Conservation (phyloP, 176 grass and related monocot genomes). For the Musa itinerans region DNA sequence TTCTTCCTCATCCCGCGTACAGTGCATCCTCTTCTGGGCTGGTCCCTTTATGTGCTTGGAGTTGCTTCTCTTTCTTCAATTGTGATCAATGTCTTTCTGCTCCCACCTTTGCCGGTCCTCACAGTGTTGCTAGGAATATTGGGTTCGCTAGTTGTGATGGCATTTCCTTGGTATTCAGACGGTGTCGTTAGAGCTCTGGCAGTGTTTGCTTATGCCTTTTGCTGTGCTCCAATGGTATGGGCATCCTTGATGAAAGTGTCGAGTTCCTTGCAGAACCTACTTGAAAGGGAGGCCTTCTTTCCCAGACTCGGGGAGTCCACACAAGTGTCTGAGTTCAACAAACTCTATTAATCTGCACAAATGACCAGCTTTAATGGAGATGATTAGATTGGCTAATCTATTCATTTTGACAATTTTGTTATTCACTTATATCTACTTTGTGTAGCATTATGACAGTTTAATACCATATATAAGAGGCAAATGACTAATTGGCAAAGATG, state of each 20-base stretch:
- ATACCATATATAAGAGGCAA: neutral
- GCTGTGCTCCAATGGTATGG: slow-evolving; percentile 59
- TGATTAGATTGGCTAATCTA: neutral
- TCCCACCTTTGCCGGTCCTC: slow-evolving; percentile 55
- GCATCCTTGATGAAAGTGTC: slow-evolving; percentile 48
- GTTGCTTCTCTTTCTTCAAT: slow-evolving; percentile 36
- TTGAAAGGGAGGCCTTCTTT: slow-evolving; percentile 54
- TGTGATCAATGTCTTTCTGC: slow-evolving; percentile 63
- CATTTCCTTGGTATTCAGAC: slow-evolving; percentile 76
- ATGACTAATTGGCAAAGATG: neutral
- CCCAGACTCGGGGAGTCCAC: slow-evolving; percentile 55
- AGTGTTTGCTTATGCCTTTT: slow-evolving; percentile 51
- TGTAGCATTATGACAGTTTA: neutral
- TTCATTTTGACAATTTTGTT: neutral
- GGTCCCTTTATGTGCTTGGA: slow-evolving; percentile 75
- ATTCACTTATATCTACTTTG: neutral
- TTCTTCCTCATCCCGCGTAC: slow-evolving; percentile 86
- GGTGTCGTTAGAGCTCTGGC: slow-evolving; percentile 55
- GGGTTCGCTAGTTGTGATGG: slow-evolving; percentile 55
- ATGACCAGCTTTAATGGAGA: neutral
- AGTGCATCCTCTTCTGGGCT: slow-evolving; percentile 76
- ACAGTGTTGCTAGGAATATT: slow-evolving; percentile 52
- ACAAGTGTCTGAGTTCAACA: slow-evolving; percentile 64
- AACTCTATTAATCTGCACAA: slow-evolving; percentile 37
- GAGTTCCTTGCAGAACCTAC: slow-evolving; percentile 49